phyloP scores from a whole-genome alignment of 1,284 basidiomycete genomes.

The Wallemia ichthyophaga region DNA sequence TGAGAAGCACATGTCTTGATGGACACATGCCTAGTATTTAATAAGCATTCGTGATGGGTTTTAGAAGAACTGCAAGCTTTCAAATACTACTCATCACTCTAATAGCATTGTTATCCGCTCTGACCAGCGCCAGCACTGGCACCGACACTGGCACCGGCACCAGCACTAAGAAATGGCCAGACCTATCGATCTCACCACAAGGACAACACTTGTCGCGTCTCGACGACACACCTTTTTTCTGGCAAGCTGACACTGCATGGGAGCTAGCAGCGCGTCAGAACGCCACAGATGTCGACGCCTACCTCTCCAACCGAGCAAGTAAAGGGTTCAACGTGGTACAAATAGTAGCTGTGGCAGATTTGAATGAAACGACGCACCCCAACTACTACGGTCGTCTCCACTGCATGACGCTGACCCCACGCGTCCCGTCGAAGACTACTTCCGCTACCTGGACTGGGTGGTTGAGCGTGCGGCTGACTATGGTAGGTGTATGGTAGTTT shows the following conservation, averaged over 20 bases:
- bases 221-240: slow-evolving; percentile 6
- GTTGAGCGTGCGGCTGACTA: slow-evolving; percentile 4
- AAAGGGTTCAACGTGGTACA: slow-evolving; percentile 8
- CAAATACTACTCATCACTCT: too few species aligned
- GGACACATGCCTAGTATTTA: too few species aligned
- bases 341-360: slow-evolving; percentile 7
- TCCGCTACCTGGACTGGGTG: slow-evolving; percentile 5
- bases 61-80: too few species aligned
- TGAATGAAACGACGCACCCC: slow-evolving; percentile 5
- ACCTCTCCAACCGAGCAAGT: slow-evolving; percentile 5
- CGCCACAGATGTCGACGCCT: slow-evolving; percentile 6
- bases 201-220: background rate
- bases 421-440: slow-evolving; percentile 5
- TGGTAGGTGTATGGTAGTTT: background rate
- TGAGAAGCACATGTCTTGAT: too few species aligned
- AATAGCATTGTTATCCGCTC: too few species aligned
- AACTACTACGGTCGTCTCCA: slow-evolving; percentile 6
- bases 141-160: too few species aligned
- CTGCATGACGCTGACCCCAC: slow-evolving; percentile 5
- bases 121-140: too few species aligned
- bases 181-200: background rate
- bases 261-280: slow-evolving; percentile 8
- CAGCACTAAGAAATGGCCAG: too few species aligned
- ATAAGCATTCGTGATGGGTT: too few species aligned
- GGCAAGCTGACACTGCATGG: slow-evolving; percentile 9